phyloP scores from a whole-genome alignment of 2,329 filamentous ascomycete species.

The Ceratocystis papillata region DNA sequence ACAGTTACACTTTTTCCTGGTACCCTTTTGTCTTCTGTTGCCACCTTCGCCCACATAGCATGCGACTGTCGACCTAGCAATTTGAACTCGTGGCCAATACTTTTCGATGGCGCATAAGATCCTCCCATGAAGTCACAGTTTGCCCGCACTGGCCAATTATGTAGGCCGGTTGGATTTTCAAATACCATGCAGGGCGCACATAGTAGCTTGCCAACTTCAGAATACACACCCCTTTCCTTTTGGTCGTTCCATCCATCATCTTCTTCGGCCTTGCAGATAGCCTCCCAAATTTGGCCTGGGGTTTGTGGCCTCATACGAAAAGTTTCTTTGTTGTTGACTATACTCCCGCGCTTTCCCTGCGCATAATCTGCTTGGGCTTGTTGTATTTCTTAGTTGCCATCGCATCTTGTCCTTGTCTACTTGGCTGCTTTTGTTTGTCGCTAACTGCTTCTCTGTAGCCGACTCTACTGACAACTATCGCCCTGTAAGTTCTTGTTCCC shows the following conservation, averaged over 20 bases:
- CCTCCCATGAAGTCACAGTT: background rate
- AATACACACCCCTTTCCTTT: background rate
- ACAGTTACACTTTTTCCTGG: background rate
- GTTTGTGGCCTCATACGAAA: background rate
- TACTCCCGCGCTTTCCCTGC: background rate
- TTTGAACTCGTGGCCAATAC: conserved; percentile 7
- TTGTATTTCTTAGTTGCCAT: background rate
- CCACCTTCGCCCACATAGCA: background rate
- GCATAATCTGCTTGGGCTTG: background rate
- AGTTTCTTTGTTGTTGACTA: too few relatives aligned
- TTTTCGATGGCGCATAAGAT: background rate
- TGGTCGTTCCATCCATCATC: background rate
- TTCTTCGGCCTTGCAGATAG: background rate
- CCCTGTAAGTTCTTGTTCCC: conserved; percentile 40
- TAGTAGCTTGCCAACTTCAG: background rate
- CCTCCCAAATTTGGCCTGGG: background rate
- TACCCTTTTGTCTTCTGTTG: conserved; percentile 4
- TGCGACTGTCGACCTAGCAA: background rate
- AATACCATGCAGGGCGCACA: background rate
- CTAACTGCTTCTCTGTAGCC: conserved; percentile 41
- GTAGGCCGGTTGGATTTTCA: background rate
- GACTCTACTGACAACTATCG: conserved; percentile 52
- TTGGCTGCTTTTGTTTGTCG: background rate
- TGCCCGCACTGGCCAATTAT: background rate
- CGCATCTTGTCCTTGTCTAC: background rate